Base-by-base conservation (phyloP, 2,329 filamentous ascomycete genomes). In the Trichoderma arundinaceum region DNA sequence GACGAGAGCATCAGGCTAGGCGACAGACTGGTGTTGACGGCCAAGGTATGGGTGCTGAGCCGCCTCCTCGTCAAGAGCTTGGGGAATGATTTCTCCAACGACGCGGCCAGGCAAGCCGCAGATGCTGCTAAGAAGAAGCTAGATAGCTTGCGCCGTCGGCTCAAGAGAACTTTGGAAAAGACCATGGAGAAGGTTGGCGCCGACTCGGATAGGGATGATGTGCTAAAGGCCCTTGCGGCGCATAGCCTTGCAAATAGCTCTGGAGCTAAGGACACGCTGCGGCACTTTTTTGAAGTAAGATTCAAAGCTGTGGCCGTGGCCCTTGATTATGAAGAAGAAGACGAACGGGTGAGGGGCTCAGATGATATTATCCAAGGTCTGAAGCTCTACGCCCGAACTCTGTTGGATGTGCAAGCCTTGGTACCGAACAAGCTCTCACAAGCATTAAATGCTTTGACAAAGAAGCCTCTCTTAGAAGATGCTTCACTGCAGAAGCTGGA, bases 161-260 rank as follows among this genome's bases (percentile, higher is more conserved):
- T 96, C 1, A 76, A 91, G 44, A 82, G 84, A 58, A 86, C 86
- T 15, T 86, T 96, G 28, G 87, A 94, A 60, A 90, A 86, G 69
- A 81, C 92, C 4, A 76, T 96, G 61, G 84, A 86, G 69, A 86
- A 84, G 54, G 84, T 89, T 32, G 84, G 89, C 83, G 76, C 83
- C 72, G 68, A 80, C 73, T 68, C 76, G 67, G 70, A 83, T 70
- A 72, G 82, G 66, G 72, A 82, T 67, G 81, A 85, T 22, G 83
- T 95, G 15, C 80, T 94, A 12, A 89, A 92, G 71, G 88, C 90
- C 0, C 82, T 97, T 70, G 91, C 89, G 64, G 93, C 94, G 0
- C 94, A 93, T 75, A 93, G 92, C 68, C 82, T 98, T 58, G 87
- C 89, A 1, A 93, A 90, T 3, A 96, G 87, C 72, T 92, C 90